Base-by-base conservation (phyloP, 148 eudicot species). In the Suaeda aralocaspica region DNA sequence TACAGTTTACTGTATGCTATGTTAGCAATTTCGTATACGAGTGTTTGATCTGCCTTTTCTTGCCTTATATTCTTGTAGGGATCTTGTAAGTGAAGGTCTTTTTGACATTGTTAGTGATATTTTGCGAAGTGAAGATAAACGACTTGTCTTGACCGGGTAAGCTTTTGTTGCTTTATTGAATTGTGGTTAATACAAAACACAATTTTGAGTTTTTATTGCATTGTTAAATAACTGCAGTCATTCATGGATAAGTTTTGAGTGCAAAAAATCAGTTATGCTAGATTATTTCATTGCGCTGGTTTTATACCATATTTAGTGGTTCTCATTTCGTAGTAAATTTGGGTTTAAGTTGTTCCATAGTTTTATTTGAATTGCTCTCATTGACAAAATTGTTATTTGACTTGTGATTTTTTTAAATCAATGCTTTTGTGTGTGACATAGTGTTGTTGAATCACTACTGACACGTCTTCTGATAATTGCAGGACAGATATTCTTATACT, bases 401-500 rank as follows among this genome's bases (percentile, higher is more conserved):
- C 19, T n/a, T 52, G 46, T 56, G 31, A 56, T 4, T 50, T 51
- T 15, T 21, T 9, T 53, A 12, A n/a, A 12, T 22, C 49, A 68
- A 28, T 26, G 53, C 57, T 60, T 19, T 19, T 31, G 36, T 44
- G 24, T 53, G 51, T 25, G 36, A 14, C 24, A 53, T 28, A 5
- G 8, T 64, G 59, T 74, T 63, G 25, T 22, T 63, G 13, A 62
- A 56, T 65, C 36, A 26, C 69, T 64, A 49, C 67, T 75, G 66
- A 62, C 62, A 21, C 56, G 45, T 84, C 61, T 66, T 79, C 44
- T 84, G 52, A 82, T 87, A 89, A 84, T 62, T 89, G 93, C 99
- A 95, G 99, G 93, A 87, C 99, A 86, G 99, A 95, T 83, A 95
- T 91, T 67, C 91, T 95, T 73, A 83, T 89, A 64, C 87, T 89